Evolutionary conservation across 1,284 basidiomycete species (phyloP).

Genomic region (Ceratobasidium sp.): DNA sequence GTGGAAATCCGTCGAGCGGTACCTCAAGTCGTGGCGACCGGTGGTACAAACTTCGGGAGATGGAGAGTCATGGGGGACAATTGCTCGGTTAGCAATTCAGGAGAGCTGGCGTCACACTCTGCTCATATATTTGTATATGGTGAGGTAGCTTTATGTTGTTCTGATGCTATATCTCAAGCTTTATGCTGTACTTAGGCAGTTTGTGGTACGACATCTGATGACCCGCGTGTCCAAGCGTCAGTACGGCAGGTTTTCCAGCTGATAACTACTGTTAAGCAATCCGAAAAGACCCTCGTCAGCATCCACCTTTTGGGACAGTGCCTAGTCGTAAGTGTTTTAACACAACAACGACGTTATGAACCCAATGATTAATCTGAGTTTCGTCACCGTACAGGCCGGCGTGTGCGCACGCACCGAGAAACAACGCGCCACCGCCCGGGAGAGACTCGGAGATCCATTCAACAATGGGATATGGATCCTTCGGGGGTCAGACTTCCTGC

Average conservation of each 20-base stretch:
- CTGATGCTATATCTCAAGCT: background rate
- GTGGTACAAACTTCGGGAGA: background rate
- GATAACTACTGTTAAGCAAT: background rate
- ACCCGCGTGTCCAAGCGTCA: slow-evolving; percentile 4
- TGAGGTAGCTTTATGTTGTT: background rate
- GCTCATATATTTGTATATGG: slow-evolving; percentile 37
- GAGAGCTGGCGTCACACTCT: slow-evolving; percentile 39
- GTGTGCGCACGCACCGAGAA: slow-evolving; percentile 16
- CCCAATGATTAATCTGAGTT: background rate
- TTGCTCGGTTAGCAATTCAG: slow-evolving; percentile 19
- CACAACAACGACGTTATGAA: background rate
- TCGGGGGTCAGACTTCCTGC: background rate
- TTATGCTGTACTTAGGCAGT: background rate
- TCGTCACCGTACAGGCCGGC: background rate
- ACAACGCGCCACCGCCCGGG: background rate
- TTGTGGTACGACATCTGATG: slow-evolving; percentile 12
- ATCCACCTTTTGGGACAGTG: background rate
- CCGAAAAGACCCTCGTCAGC: background rate
- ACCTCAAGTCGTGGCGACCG: background rate
- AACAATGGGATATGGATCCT: background rate
- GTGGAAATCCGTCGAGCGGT: slow-evolving; percentile 5
- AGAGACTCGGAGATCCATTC: background rate
- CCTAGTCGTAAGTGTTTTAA: slow-evolving; percentile 3
- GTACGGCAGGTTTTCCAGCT: slow-evolving; percentile 15
- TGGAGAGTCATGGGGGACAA: background rate